Conservation (phyloP, 1,284 basidiomycete species). For the Afroboletus lepidellus region DNA sequence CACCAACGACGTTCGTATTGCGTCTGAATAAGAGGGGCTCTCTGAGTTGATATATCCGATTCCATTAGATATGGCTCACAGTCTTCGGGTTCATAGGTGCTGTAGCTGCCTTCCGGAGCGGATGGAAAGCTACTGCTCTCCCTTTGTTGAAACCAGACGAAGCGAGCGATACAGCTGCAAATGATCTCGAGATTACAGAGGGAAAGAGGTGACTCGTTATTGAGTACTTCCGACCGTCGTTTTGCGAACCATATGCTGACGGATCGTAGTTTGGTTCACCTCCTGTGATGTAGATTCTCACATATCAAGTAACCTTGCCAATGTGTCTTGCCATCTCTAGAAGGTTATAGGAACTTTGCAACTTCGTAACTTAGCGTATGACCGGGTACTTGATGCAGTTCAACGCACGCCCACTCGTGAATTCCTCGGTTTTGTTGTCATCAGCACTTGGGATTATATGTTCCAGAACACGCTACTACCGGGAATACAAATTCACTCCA, state of each 20-base stretch:
- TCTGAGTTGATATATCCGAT: conserved; percentile 4
- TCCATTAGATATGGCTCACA: conserved; percentile 56
- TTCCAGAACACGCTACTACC: background rate
- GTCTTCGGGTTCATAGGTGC: conserved; percentile 64
- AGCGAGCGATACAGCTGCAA: background rate
- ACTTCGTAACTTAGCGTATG: no score
- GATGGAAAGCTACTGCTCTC: conserved; percentile 72
- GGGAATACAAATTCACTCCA: background rate
- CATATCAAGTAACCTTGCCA: background rate
- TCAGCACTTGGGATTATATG: background rate
- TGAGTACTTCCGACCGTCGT: conserved; percentile 1
- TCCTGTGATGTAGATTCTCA: background rate
- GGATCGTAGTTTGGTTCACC: background rate
- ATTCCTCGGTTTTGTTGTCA: background rate
- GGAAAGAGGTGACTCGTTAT: conserved; percentile 11
- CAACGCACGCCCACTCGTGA: no score
- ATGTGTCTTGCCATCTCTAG: background rate
- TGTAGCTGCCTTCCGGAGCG: conserved; percentile 64
- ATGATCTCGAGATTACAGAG: conserved; percentile 5
- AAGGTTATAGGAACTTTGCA: no score
- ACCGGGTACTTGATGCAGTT: no score
- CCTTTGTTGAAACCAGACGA: conserved; percentile 23
- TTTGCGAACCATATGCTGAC: background rate
- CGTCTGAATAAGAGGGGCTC: background rate
- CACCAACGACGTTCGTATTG: conserved; percentile 52